A percentile compares a stretch with the other conserved stretches of the same genome.
Conservation (phyloP, 2,329 filamentous ascomycete genomes). For the Beauveria australis region DNA sequence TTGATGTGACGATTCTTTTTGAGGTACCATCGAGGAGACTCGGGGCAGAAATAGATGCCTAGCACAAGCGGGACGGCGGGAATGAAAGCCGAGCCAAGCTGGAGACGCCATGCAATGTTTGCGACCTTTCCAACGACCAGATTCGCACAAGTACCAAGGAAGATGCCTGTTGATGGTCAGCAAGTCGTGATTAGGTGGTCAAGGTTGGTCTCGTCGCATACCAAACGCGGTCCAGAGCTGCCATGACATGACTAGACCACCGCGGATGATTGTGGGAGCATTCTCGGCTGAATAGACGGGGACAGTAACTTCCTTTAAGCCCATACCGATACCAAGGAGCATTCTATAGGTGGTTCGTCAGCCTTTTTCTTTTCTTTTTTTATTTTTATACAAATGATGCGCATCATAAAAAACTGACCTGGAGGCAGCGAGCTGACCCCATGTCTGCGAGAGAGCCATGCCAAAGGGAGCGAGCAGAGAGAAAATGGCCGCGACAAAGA, state of each 20-base stretch:
- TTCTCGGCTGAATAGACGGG: slow-evolving; percentile 48
- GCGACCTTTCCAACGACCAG: slow-evolving; percentile 53
- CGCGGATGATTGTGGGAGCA: slow-evolving; percentile 30
- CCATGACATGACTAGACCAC: slow-evolving; percentile 26
- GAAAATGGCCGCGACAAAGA: slow-evolving; percentile 55
- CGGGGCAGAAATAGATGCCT: slow-evolving; percentile 52
- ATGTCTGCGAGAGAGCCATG: slow-evolving; percentile 49
- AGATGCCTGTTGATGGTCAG: slow-evolving; percentile 40
- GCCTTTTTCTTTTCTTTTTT: no score
- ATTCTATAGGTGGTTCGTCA: slow-evolving; percentile 17
- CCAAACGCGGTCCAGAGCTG: slow-evolving; percentile 46
- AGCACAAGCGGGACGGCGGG: slow-evolving; percentile 54
- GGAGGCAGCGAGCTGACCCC: slow-evolving; percentile 47
- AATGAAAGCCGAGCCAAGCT: slow-evolving; percentile 56
- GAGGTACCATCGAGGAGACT: slow-evolving; percentile 59
- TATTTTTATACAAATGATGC: no score
- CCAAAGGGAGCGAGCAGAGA: slow-evolving; percentile 55
- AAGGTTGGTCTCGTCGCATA: slow-evolving; percentile 4
- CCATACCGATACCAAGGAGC: slow-evolving; percentile 54
- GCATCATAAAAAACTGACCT: slow-evolving; percentile 28
- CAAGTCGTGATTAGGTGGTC: background rate
- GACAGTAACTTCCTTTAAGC: slow-evolving; percentile 39
- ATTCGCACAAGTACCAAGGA: slow-evolving; percentile 58
- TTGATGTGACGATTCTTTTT: slow-evolving; percentile 48
- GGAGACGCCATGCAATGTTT: slow-evolving; percentile 54